Evolutionary conservation across 2,329 filamentous ascomycete species (phyloP).

Genomic region (Acephala macrosclerotiorum): DNA sequence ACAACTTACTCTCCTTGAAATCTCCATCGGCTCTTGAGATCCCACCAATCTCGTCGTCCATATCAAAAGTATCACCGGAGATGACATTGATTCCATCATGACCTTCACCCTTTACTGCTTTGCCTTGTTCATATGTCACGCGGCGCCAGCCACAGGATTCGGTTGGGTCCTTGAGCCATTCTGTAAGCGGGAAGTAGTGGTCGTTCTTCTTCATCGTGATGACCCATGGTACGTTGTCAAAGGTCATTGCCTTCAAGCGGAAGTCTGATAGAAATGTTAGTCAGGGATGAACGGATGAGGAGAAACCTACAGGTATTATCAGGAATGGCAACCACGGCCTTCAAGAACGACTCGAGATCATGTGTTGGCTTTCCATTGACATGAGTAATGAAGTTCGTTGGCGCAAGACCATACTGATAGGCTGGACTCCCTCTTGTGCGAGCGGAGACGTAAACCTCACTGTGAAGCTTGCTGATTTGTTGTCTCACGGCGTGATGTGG

Average conservation of each 20-base stretch:
- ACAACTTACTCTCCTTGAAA: neutral
- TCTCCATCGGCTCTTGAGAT: conserved; percentile 2
- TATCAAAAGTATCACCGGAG: conserved; percentile 39
- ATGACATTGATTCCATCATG: conserved; percentile 44
- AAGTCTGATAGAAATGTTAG: conserved; percentile 67
- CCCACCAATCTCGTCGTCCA: conserved; percentile 31
- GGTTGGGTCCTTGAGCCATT: conserved; percentile 69
- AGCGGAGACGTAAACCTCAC: conserved; percentile 94
- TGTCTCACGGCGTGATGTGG: conserved; percentile 97
- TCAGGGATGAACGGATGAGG: neutral
- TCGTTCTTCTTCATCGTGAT: conserved; percentile 99
- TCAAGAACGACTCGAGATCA: conserved; percentile 81
- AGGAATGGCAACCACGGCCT: conserved; percentile 83
- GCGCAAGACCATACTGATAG: conserved; percentile 90
- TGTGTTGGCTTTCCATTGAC: conserved; percentile 90
- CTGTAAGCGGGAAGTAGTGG: conserved; percentile 83
- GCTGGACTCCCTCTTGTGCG: conserved; percentile 82
- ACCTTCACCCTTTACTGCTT: conserved; percentile 60
- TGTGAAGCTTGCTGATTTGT: conserved; percentile 95
- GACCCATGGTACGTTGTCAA: conserved; percentile 99
- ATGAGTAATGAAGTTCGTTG: conserved; percentile 96
- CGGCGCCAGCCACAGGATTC: conserved; percentile 69
- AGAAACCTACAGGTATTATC: conserved; percentile 83
- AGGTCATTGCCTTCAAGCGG: conserved; percentile 95
- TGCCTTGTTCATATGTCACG: conserved; percentile 66